Evolutionary conservation across 1,139 yeast genomes (phyloP), one percentile per base, ranked within the genome.

Genomic region (Pichia sp.): DNA sequence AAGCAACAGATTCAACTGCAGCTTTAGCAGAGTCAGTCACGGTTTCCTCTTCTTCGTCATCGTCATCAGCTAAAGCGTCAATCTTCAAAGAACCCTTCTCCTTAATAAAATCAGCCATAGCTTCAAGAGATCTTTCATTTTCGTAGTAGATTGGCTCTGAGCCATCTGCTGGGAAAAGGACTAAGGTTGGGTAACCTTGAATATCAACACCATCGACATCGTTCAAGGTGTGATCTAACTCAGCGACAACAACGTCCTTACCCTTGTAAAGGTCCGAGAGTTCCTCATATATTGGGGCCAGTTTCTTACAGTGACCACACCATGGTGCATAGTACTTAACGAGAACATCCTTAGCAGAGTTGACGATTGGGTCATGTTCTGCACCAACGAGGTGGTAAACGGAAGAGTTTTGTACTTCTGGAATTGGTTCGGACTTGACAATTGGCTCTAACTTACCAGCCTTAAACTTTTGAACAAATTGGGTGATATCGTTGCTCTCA

Each of bases 291-390:
- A 69, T 71, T 57, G 98, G 98, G 41, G 95, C 95, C 63, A 88
- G 72, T 64, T 74, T 85, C 74, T 88, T 88, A 74, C 98, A 88
- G 72, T 88, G 97, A 34, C 97, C 96, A 69, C 98, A 88, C 98
- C 98, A 91, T 64, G 96, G 95, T 39, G 98, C 98, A 58, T 85
- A 91, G 67, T 84, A 88, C 69, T 88, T 86, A 50, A 91, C 88
- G 49, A 91, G 68, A 36, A 91, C 88, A 60, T 91, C 97, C 70
- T 85, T 86, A 35, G 67, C 64, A 56, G 87, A 88, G 27, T 68
- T 65, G 43, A 85, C 72, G 45, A 85, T 64, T 24, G 73, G 74
- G 32, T 80, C 79, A 63, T 85, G 91, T 59, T 79, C 86, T 65
- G 78, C 76, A 52, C 87, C 95, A 44, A 91, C 97, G 49, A 91